Evolutionary conservation across 352 stramenopile species (phyloP).

Genomic region (Pseudoperonospora humuli): DNA sequence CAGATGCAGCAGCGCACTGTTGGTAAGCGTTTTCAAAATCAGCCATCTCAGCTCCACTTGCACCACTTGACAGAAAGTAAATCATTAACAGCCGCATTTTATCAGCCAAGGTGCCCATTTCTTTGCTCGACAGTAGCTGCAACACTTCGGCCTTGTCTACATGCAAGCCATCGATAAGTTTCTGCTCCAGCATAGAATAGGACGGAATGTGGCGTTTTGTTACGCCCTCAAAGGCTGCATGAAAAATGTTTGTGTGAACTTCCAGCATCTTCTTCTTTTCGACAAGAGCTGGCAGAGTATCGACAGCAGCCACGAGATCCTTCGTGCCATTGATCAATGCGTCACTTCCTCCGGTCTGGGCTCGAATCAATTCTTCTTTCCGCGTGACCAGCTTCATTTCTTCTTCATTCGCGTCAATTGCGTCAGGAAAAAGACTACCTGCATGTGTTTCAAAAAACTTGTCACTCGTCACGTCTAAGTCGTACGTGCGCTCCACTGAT

Average conservation of each 20-base stretch:
- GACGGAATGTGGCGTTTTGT: constrained; percentile 72
- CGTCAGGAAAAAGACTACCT: constrained; percentile 67
- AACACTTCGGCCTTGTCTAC: constrained; percentile 64
- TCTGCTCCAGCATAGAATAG: constrained; percentile 83
- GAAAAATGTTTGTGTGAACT: constrained; percentile 85
- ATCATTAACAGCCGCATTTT: constrained; percentile 86
- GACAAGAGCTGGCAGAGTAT: constrained; percentile 71
- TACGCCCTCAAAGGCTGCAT: constrained; percentile 72
- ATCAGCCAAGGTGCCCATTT: constrained; percentile 65
- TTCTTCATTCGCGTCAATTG: constrained; percentile 83
- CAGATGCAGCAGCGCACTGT: constrained; percentile 32
- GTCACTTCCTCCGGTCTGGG: constrained; percentile 59
- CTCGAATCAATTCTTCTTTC: constrained; percentile 79
- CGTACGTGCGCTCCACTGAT: constrained; percentile 59
- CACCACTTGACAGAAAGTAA: constrained; percentile 77
- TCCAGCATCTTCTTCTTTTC: constrained; percentile 88
- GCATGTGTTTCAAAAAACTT: constrained; percentile 80
- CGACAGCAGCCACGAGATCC: constrained; percentile 74
- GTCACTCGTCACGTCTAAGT: constrained; percentile 75
- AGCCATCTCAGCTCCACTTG: constrained; percentile 54
- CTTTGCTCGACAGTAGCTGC: constrained; percentile 48
- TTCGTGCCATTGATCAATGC: constrained; percentile 71
- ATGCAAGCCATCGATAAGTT: constrained; percentile 73
- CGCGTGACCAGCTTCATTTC: constrained; percentile 84
- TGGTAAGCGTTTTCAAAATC: constrained; percentile 72